Base-by-base conservation (phyloP, 116 monocot species). In the Papilionanthe hybrid region DNA sequence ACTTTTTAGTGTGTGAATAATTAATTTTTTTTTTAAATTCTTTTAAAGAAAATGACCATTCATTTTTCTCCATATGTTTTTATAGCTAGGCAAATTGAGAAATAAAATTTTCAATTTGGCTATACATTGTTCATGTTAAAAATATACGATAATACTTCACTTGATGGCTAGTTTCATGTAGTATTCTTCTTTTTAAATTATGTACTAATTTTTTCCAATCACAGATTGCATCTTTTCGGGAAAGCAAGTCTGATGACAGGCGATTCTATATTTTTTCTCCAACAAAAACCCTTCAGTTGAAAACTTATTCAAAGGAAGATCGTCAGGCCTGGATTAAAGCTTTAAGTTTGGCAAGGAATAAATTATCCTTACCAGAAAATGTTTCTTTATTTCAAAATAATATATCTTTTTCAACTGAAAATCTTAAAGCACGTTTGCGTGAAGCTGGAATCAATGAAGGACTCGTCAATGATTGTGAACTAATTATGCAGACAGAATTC, bases 251-350 rank as follows among this genome's bases (percentile, higher is more conserved):
- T 23, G 96, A 96, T 82, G 91, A 87, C 42, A 91, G 84, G 75
- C 77, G 90, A 72, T 93, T 96, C 84, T 96, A 96, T 79, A 86
- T 96, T 74, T 93, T 96, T 77, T 93, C 96, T 81, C 79, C 91
- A 0, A 96, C 89, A 80, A 96, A 93, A 79, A 96, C 93, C 19
- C 91, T 96, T 79, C 88, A 93, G 63, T 83, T 96, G 82, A 93
- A 82, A 85, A 88, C 91, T 25, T 79, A 82, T 84, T 90, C 93
- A 76, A 90, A 84, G 48, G 84, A 91, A 79, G 91, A 91, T 77
- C 89, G 96, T 76, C 79, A 81, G 30, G 84, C 90, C 4, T 96
- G 96, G 96, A 91, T 96, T 86, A 88, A 91, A 67, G 93, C 96
- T 79, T 88, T 96, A 79, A 78, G 84, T 65, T 88, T 83, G 25